Percentiles rank a stretch among this genome's conserved stretches.
Evolutionary conservation across 768 basidiomycete genomes (phyloP).

Genomic region (Mrakia blollopis): DNA sequence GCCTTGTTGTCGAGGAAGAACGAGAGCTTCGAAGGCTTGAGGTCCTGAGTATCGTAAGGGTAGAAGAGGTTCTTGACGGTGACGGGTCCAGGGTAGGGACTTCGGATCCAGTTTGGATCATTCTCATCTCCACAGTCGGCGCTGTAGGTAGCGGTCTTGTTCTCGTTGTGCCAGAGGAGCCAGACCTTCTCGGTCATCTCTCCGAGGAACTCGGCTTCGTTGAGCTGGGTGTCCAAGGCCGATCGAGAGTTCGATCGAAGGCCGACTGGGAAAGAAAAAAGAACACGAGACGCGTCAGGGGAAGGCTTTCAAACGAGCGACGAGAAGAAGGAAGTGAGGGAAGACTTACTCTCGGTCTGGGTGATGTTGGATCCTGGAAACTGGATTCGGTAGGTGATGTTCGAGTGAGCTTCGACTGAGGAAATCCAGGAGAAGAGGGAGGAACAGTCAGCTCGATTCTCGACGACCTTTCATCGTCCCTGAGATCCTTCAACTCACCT

Average conservation of each 20-base stretch:
- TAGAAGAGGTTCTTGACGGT: slow-evolving; percentile 68
- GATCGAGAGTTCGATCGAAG: slow-evolving; percentile 75
- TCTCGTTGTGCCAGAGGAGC: slow-evolving; percentile 78
- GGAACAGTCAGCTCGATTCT: too few relatives aligned
- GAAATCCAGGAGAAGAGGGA: too few relatives aligned
- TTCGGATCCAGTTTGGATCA: slow-evolving; percentile 58
- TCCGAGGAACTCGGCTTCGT: slow-evolving; percentile 16
- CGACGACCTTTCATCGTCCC: too few relatives aligned
- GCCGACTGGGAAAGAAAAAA: slow-evolving; percentile 52
- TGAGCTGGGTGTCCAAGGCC: slow-evolving; percentile 58
- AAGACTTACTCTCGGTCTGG: slow-evolving; percentile 55
- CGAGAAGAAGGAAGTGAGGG: background rate
- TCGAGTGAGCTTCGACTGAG: slow-evolving; percentile 65
- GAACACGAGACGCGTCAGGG: background rate
- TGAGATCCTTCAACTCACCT: background rate
- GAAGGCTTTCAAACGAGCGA: background rate
- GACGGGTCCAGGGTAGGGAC: slow-evolving; percentile 60
- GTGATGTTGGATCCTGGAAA: slow-evolving; percentile 81
- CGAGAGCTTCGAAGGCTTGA: slow-evolving; percentile 51
- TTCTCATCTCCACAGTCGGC: slow-evolving; percentile 53
- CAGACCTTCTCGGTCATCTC: slow-evolving; percentile 8
- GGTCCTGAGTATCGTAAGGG: slow-evolving; percentile 67
- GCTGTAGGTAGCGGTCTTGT: slow-evolving; percentile 60
- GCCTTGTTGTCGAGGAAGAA: slow-evolving; percentile 1
- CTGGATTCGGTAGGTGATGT: slow-evolving; percentile 72